Base-by-base conservation (phyloP, 345 rosid genomes). In the Garcia nutans region DNA sequence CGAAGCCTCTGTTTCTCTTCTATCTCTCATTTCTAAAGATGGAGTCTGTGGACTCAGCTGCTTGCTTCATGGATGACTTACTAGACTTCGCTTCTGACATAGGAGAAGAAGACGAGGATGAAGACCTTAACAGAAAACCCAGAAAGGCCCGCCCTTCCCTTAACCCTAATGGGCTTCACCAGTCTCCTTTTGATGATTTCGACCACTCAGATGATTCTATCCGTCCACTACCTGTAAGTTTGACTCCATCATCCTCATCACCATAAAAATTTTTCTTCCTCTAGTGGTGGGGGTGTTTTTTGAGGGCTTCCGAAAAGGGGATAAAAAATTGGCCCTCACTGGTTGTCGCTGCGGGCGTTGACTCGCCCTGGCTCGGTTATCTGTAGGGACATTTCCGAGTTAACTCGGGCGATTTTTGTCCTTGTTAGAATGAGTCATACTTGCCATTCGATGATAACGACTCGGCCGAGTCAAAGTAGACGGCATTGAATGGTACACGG, bases 41-140 rank as follows among this genome's bases (percentile, higher is more conserved):
- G 86, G 86, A 84, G 77, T 68, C 87, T 10, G 71, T 85, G 20
- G 84, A 83, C 76, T 63, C 76, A 16, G 79, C 76, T 8, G 68
- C 72, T n/a, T 11, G 79, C 74, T 80, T 79, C 68, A 78, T 82
- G 65, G 89, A 85, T 49, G 88, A 80, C 72, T 73, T 86, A n/a
- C 70, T 88, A 10, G 85, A 88, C 82, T 85, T 88, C 59, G 74
- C 75, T 23, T 82, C 80, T 16, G 84, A 81, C 79, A 65, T 82
- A 68, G 89, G 76, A 2, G 90, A 86, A 31, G 86, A 68, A 52
- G 80, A 84, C 10, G 85, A 84, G 58, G 82, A 83, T 3, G 86
- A 82, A 23, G 64, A 41, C 71, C 62, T 37, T 37, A 37, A n/a
- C 84, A 71, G 31, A 54, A 79, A 73, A 65, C 73, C 74, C 23